phyloP scores from a whole-genome alignment of 192 early-diverging fungal genomes.

The Backusella luteola region DNA sequence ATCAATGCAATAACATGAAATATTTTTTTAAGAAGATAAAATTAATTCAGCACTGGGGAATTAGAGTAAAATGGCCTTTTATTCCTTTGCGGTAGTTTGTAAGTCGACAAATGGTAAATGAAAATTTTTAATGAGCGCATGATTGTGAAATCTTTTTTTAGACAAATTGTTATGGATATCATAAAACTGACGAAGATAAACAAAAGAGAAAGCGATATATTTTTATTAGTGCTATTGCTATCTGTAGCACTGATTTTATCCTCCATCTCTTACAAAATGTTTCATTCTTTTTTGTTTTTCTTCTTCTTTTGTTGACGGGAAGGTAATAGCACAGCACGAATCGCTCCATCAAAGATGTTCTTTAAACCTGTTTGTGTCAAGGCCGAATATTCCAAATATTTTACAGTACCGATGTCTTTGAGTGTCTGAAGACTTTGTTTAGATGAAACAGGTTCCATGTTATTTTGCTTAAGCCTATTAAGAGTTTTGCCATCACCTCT shows the following conservation, averaged over 20 bases:
- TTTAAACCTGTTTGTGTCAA: conserved; percentile 92
- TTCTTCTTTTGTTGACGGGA: conserved; percentile 46
- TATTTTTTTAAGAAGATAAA: neutral
- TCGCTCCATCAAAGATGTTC: conserved; percentile 94
- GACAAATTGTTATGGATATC: neutral
- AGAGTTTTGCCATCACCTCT: conserved; percentile 82
- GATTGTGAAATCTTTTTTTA: neutral
- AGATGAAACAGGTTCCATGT: conserved; percentile 77
- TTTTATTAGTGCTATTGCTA: neutral
- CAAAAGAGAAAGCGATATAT: neutral
- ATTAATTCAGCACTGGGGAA: conserved; percentile 39
- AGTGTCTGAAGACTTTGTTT: conserved; percentile 73
- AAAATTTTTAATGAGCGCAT: neutral
- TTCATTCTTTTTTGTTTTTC: conserved; percentile 61
- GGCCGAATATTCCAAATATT: conserved; percentile 89
- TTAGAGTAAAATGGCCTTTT: conserved; percentile 44
- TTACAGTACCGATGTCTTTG: conserved; percentile 75
- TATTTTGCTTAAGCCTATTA: conserved; percentile 74
- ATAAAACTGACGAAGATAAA: neutral
- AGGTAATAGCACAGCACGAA: conserved; percentile 76
- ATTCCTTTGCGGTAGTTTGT: conserved; percentile 40
- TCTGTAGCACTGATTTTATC: neutral
- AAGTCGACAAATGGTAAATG: conserved; percentile 44
- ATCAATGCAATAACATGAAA: conserved; percentile 12
- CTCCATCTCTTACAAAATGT: conserved; percentile 51